Conservation (phyloP, 78 protist genomes). For the Monosiga brevicollis region DNA sequence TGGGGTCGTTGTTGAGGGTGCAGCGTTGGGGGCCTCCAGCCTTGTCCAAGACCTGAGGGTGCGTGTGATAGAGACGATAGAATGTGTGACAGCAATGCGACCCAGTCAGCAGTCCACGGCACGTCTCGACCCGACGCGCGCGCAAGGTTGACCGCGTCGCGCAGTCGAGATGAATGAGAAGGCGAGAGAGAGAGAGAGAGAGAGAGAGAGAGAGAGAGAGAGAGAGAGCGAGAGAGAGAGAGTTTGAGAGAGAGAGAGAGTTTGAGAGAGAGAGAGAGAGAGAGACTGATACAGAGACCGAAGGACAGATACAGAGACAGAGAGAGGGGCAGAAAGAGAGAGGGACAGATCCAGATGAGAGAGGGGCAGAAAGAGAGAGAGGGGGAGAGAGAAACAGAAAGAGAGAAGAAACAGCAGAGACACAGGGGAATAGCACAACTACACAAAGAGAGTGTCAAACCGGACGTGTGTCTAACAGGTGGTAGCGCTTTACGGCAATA, state of each 20-base stretch:
- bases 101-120: too few species aligned
- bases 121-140: too few species aligned
- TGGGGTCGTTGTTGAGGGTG: too few species aligned
- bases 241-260: background rate
- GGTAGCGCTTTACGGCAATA: background rate
- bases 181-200: background rate
- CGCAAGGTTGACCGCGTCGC: too few species aligned
- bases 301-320: background rate
- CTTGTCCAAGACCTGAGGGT: too few species aligned
- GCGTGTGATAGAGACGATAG: too few species aligned
- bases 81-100: too few species aligned
- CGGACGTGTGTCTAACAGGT: background rate
- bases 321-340: constrained; percentile 8
- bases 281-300: background rate
- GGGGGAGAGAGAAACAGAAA: background rate
- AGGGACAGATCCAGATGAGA: background rate
- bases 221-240: background rate
- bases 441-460: background rate
- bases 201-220: background rate
- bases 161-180: too few species aligned
- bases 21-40: too few species aligned
- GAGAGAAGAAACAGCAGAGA: background rate
- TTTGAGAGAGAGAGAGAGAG: background rate
- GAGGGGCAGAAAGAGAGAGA: background rate
- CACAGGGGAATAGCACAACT: too few species aligned